Conservation (phyloP, 2,329 filamentous ascomycete species). For the Cercospora berteroae region DNA sequence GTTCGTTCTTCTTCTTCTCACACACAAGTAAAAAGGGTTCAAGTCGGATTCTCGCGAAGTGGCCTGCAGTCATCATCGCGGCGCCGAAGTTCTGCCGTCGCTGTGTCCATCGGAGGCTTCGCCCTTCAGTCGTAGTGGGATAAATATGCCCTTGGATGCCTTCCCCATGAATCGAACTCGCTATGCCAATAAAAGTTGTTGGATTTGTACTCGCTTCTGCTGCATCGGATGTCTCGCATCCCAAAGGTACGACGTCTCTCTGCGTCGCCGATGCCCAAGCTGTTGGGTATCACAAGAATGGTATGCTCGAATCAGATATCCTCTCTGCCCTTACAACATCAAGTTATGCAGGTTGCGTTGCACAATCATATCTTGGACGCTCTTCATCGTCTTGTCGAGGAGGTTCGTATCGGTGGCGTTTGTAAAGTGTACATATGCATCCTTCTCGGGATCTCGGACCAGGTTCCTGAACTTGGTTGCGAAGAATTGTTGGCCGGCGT, state of each 20-base stretch:
- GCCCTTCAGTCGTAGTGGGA: neutral
- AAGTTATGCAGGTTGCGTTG: slow-evolving; percentile 53
- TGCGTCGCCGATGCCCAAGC: slow-evolving; percentile 10
- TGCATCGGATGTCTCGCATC: slow-evolving; percentile 1
- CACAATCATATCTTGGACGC: slow-evolving; percentile 55
- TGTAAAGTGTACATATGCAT: slow-evolving; percentile 54
- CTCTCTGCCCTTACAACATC: slow-evolving; percentile 42
- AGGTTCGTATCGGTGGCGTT: slow-evolving; percentile 54
- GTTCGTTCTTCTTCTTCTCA: neutral
- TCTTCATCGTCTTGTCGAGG: slow-evolving; percentile 53
- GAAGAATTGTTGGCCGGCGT: slow-evolving; percentile 51
- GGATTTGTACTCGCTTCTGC: neutral
- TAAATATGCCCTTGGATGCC: neutral
- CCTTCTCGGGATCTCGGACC: slow-evolving; percentile 50
- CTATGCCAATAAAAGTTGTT: slow-evolving; percentile 7
- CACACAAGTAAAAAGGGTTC: neutral
- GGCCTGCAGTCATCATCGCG: neutral
- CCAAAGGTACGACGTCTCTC: neutral
- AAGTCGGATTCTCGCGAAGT: neutral
- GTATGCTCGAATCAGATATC: slow-evolving; percentile 1
- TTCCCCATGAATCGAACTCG: slow-evolving; percentile 12
- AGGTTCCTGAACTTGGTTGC: slow-evolving; percentile 53
- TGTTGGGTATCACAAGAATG: slow-evolving; percentile 15
- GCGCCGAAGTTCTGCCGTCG: slow-evolving; percentile 4
- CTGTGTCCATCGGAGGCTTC: neutral